Evolutionary conservation across 768 basidiomycete species (phyloP).

Genomic region (Lactarius evosmus): DNA sequence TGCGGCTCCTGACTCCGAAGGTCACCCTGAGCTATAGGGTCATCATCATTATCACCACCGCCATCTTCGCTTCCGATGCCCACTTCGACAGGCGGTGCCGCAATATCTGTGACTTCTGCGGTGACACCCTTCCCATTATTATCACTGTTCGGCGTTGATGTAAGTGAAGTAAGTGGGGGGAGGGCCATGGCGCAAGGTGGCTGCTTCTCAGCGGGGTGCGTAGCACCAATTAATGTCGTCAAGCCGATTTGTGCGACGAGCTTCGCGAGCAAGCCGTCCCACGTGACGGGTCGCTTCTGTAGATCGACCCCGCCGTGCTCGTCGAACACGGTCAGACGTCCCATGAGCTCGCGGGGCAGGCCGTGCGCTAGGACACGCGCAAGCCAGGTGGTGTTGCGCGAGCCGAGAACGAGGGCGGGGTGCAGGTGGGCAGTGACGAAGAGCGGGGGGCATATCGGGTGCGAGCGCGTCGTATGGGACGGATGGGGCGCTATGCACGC

Average conservation of each 20-base stretch:
- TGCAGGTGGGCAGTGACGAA: slow-evolving; percentile 33
- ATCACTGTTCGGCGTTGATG: not conserved
- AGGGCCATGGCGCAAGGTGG: not conserved
- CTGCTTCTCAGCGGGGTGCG: not conserved
- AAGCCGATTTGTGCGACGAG: slow-evolving; percentile 48
- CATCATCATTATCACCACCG: not conserved
- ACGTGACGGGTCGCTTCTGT: slow-evolving; percentile 31
- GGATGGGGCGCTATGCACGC: slow-evolving; percentile 19
- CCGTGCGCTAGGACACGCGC: slow-evolving; percentile 32
- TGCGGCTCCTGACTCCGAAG: not conserved
- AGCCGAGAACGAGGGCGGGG: slow-evolving; percentile 17
- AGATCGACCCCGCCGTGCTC: slow-evolving; percentile 28
- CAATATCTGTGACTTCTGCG: not conserved
- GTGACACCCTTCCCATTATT: not conserved
- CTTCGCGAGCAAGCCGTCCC: slow-evolving; percentile 37
- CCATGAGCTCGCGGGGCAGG: slow-evolving; percentile 37
- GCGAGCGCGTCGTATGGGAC: slow-evolving; percentile 3
- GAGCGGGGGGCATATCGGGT: slow-evolving; percentile 36
- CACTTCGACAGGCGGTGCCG: not conserved
- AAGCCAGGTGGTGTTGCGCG: slow-evolving; percentile 40
- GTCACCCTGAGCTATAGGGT: not conserved
- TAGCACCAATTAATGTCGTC: slow-evolving; percentile 16
- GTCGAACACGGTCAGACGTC: slow-evolving; percentile 26
- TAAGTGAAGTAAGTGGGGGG: not conserved
- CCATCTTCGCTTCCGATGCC: not conserved